Evolutionary conservation across 768 basidiomycete species (phyloP).

Genomic region (Coprinopsis cinerea): DNA sequence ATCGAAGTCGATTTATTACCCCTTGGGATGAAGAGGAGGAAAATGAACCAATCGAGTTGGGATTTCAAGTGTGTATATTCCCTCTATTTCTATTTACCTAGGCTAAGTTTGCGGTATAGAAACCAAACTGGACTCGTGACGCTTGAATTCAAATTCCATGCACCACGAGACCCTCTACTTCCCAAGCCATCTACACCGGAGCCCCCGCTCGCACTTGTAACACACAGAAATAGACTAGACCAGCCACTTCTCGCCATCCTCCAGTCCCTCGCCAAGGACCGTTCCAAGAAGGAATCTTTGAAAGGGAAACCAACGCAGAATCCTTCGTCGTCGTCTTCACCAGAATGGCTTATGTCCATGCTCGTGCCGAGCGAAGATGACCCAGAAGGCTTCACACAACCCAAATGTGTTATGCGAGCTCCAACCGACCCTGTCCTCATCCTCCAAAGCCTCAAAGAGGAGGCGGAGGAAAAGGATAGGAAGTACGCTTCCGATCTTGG

Average conservation of each 20-base stretch:
- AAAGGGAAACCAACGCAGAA: neutral
- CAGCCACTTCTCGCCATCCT: constrained; percentile 46
- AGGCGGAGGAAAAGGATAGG: neutral
- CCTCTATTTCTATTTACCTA: constrained; percentile 1
- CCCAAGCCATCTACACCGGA: constrained; percentile 23
- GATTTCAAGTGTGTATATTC: constrained; percentile 63
- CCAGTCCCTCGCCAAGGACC: constrained; percentile 40
- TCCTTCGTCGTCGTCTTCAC: constrained; percentile 20
- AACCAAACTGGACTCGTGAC: constrained; percentile 64
- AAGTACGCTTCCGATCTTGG: neutral
- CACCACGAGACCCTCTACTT: constrained; percentile 39
- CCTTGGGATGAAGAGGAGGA: constrained; percentile 75
- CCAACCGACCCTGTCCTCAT: constrained; percentile 26
- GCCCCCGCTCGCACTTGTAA: constrained; percentile 45
- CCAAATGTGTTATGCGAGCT: constrained; percentile 58
- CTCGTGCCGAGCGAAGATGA: constrained; percentile 49
- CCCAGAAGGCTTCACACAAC: constrained; percentile 47
- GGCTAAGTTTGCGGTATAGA: constrained; percentile 31
- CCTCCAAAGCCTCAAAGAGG: constrained; percentile 17
- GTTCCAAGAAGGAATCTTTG: constrained; percentile 35
- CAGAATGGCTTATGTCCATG: constrained; percentile 53
- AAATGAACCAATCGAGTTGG: constrained; percentile 77
- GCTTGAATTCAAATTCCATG: constrained; percentile 65
- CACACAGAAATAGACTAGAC: constrained; percentile 56
- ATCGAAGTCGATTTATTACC: constrained; percentile 76